phyloP scores from a whole-genome alignment of 108 stramenopile species.

The Cylindrotheca closterium region DNA sequence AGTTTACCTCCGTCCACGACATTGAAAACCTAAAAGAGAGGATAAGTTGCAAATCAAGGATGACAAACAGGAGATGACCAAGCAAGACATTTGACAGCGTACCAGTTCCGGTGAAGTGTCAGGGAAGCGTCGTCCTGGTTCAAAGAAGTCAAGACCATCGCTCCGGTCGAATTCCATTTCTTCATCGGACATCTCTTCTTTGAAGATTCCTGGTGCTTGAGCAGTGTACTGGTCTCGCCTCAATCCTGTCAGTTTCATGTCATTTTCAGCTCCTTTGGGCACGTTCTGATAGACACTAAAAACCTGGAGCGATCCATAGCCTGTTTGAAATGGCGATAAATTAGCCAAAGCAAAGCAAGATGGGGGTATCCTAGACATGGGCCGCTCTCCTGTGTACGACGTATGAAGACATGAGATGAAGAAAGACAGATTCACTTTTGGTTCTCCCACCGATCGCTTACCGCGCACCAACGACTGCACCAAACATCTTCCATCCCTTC shows the following conservation, averaged over 20 bases:
- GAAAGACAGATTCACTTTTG: neutral
- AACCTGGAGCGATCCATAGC: slow-evolving; percentile 76
- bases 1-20: slow-evolving; percentile 73
- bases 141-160: neutral
- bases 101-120: slow-evolving; percentile 4
- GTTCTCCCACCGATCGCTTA: neutral
- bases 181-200: neutral
- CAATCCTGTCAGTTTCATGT: slow-evolving; percentile 42
- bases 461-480: slow-evolving; percentile 72
- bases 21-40: slow-evolving; percentile 42
- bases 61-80: slow-evolving; percentile 5
- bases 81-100: neutral
- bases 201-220: slow-evolving; percentile 55
- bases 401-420: neutral
- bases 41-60: no score
- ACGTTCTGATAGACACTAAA: slow-evolving; percentile 71
- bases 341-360: slow-evolving; percentile 85
- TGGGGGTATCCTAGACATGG: slow-evolving; percentile 67
- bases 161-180: neutral
- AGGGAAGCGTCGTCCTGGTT: slow-evolving; percentile 20
- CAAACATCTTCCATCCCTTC: slow-evolving; percentile 77
- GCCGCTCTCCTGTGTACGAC: slow-evolving; percentile 44
- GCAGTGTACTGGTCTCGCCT: slow-evolving; percentile 42
- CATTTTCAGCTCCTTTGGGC: slow-evolving; percentile 35
- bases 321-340: slow-evolving; percentile 76